Evolutionary conservation across 2,329 filamentous ascomycete species (phyloP).

Genomic region (Phyllosticta citribraziliensis): DNA sequence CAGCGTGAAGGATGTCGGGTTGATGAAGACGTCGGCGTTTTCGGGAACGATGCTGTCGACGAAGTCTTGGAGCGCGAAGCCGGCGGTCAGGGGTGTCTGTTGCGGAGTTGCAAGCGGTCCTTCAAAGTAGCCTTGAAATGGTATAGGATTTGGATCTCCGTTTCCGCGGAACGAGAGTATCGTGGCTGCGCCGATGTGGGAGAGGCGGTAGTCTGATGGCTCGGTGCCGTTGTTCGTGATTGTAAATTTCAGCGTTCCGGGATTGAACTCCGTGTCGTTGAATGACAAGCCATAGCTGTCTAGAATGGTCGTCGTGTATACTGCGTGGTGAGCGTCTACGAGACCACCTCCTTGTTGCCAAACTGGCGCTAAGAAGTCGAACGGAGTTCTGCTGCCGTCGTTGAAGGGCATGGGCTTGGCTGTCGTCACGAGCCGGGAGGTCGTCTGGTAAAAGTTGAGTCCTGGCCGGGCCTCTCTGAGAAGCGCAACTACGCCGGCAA

Average conservation of each 20-base stretch:
- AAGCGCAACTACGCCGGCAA: not conserved
- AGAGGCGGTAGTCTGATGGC: not conserved
- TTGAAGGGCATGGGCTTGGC: not conserved
- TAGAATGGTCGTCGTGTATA: not conserved
- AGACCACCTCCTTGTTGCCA: conserved; percentile 1
- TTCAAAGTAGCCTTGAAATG: not conserved
- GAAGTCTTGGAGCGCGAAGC: not conserved
- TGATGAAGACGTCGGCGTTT: not conserved
- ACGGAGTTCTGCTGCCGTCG: not conserved
- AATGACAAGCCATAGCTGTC: not conserved
- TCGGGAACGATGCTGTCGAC: not conserved
- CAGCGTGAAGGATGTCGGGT: not conserved
- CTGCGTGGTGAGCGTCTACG: not conserved
- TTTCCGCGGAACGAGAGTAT: not conserved
- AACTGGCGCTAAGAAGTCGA: not conserved
- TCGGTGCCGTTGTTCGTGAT: not conserved
- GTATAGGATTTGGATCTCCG: not conserved
- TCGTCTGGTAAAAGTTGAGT: not conserved
- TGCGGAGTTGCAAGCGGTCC: not conserved
- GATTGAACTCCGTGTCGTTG: not conserved
- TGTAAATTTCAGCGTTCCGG: not conserved
- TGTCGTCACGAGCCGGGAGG: not conserved
- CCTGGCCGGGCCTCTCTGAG: not conserved
- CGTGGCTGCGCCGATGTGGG: not conserved
- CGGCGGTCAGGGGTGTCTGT: not conserved